Percentiles rank a stretch among this genome's conserved stretches.
Evolutionary conservation across 2,329 filamentous ascomycete genomes (phyloP).

Genomic region (Amauroascus niger): DNA sequence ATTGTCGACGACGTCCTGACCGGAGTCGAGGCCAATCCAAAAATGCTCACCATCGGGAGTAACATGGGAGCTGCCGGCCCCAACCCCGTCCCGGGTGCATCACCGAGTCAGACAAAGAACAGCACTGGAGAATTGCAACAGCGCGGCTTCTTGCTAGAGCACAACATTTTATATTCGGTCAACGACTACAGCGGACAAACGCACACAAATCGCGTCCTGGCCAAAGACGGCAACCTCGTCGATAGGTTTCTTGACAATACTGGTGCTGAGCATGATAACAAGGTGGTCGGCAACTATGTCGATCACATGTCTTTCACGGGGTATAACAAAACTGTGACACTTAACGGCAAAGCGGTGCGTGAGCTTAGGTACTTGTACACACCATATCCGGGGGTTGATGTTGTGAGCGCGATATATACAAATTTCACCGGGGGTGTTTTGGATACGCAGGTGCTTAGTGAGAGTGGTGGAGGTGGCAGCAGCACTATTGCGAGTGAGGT

Average conservation of each 20-base stretch:
- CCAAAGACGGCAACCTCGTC: background rate
- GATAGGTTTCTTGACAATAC: slow-evolving; percentile 1
- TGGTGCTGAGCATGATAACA: background rate
- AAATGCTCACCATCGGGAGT: slow-evolving; percentile 1
- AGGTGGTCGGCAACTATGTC: background rate
- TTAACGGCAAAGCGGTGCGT: background rate
- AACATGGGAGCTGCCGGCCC: background rate
- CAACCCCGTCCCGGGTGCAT: background rate
- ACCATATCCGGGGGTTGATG: background rate
- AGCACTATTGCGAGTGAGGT: background rate
- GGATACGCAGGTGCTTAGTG: slow-evolving; percentile 2
- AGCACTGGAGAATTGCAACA: background rate
- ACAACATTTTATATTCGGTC: background rate
- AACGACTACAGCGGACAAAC: slow-evolving; percentile 1
- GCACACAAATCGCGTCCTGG: background rate
- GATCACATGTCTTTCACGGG: slow-evolving; percentile 2
- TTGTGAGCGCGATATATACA: background rate
- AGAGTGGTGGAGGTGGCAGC: background rate
- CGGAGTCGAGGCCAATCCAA: background rate
- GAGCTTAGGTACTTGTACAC: background rate
- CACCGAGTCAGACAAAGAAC: background rate
- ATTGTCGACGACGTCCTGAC: background rate
- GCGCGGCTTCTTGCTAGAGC: background rate
- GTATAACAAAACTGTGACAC: background rate
- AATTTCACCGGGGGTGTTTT: background rate